phyloP scores from a whole-genome alignment of 2,329 filamentous ascomycete species.

The Penicillium sp. region DNA sequence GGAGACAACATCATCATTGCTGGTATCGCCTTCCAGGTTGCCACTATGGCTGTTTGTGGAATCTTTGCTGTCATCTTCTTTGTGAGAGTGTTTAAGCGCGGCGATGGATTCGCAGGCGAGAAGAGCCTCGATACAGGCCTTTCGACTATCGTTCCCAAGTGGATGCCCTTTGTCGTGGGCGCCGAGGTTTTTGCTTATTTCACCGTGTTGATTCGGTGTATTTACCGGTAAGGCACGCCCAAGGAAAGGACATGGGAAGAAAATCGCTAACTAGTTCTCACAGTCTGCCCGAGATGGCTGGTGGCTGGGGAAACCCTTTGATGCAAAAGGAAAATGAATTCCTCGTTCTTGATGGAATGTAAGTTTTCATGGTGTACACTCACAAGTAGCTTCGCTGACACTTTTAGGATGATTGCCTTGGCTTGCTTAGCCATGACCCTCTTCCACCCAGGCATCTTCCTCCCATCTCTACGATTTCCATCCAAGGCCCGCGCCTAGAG shows the following conservation, averaged over 20 bases:
- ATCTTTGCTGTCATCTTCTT: constrained; percentile 48
- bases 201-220: constrained; percentile 45
- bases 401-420: constrained; percentile 47
- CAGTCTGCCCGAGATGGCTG: constrained; percentile 53
- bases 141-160: constrained; percentile 15
- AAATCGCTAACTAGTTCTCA: constrained; percentile 6
- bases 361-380: constrained; percentile 16
- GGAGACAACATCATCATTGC: constrained; percentile 61
- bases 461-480: constrained; percentile 35
- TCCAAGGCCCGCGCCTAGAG: constrained; percentile 22
- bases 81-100: constrained; percentile 32
- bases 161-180: constrained; percentile 29
- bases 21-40: constrained; percentile 60
- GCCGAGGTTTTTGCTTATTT: constrained; percentile 40
- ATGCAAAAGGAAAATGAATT: constrained; percentile 53
- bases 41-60: constrained; percentile 46
- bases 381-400: constrained; percentile 2
- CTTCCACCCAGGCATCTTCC: constrained; percentile 49
- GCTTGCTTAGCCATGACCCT: constrained; percentile 43
- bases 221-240: constrained; percentile 40
- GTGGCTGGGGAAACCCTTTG: constrained; percentile 50
- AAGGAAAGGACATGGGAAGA: neutral
- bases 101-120: constrained; percentile 28
- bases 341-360: constrained; percentile 51
- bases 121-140: constrained; percentile 28